A percentile compares a stretch with the other conserved stretches of the same genome.
These are phyloP conservation scores for Gaertneriomyces semiglobifer DNA, from an alignment of 192 early-diverging fungal genomes.

Conservation along the genomic window DNA sequence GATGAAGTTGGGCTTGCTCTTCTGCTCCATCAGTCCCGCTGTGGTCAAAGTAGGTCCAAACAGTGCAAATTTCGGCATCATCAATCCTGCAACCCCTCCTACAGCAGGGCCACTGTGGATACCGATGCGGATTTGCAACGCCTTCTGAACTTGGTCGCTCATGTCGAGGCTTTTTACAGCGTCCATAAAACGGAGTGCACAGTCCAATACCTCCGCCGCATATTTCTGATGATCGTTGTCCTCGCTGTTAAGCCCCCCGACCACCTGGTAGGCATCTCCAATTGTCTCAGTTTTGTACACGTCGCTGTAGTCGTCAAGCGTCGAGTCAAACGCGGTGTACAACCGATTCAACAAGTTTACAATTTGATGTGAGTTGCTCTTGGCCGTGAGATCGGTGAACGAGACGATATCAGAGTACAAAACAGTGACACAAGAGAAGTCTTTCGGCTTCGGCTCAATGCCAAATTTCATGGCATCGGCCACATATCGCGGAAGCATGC, in stretches of 20 bases:
- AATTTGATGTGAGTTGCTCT: constrained; percentile 35
- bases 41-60: constrained; percentile 47
- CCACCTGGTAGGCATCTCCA: constrained; percentile 48
- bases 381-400: constrained; percentile 43
- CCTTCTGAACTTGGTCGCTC: constrained; percentile 39
- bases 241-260: constrained; percentile 40
- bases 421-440: constrained; percentile 40
- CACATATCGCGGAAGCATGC: constrained; percentile 49
- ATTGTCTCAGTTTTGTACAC: constrained; percentile 50
- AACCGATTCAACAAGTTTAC: constrained; percentile 45
- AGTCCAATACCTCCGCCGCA: constrained; percentile 39
- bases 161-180: constrained; percentile 42
- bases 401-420: constrained; percentile 43
- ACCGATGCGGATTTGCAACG: constrained; percentile 45
- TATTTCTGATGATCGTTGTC: constrained; percentile 13
- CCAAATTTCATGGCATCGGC: constrained; percentile 46
- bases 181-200: constrained; percentile 40
- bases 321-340: constrained; percentile 43
- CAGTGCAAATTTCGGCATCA: constrained; percentile 45
- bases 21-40: constrained; percentile 44
- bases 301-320: constrained; percentile 41
- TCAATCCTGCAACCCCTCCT: constrained; percentile 42
- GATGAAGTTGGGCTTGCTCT: constrained; percentile 40
- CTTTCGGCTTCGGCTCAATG: constrained; percentile 31
- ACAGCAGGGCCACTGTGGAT: constrained; percentile 47